Percentiles rank a stretch among this genome's conserved stretches.
These are phyloP conservation scores for Vararia minispora DNA, from an alignment of 768 basidiomycete genomes.

Conservation along the genomic window DNA sequence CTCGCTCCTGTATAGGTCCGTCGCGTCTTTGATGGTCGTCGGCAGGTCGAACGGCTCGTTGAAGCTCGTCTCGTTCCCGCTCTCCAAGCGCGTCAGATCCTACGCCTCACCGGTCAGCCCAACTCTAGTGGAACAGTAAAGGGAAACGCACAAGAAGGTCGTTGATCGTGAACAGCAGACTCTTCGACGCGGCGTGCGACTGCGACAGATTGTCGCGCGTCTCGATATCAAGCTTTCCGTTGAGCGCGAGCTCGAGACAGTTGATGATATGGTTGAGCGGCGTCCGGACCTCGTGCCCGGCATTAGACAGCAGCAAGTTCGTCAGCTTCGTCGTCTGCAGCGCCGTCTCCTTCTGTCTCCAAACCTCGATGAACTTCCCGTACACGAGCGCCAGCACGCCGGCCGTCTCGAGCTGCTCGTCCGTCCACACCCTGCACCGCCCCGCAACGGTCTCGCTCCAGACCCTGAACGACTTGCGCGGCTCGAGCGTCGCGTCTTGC, in stretches of 20 bases:
- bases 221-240: conserved; percentile 61
- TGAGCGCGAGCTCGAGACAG: conserved; percentile 72
- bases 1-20: conserved; percentile 52
- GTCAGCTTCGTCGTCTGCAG: conserved; percentile 63
- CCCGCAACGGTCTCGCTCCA: conserved; percentile 72
- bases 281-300: conserved; percentile 75
- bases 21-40: conserved; percentile 48
- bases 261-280: conserved; percentile 81
- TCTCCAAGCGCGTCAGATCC: conserved; percentile 72
- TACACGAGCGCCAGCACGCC: conserved; percentile 72
- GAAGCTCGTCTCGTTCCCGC: conserved; percentile 62
- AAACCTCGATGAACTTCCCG: conserved; percentile 80
- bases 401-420: conserved; percentile 76
- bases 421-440: conserved; percentile 61
- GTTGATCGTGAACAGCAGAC: conserved; percentile 73
- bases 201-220: conserved; percentile 64
- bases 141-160: conserved; percentile 45
- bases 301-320: conserved; percentile 66
- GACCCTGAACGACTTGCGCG: conserved; percentile 66
- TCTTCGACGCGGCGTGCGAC: conserved; percentile 71
- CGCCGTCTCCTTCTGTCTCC: conserved; percentile 73
- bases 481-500: conserved; percentile 40
- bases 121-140: background rate
- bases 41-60: conserved; percentile 68
- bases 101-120: conserved; percentile 12